Conservation (phyloP, 2,329 filamentous ascomycete genomes). For the Colletotrichum lini region DNA sequence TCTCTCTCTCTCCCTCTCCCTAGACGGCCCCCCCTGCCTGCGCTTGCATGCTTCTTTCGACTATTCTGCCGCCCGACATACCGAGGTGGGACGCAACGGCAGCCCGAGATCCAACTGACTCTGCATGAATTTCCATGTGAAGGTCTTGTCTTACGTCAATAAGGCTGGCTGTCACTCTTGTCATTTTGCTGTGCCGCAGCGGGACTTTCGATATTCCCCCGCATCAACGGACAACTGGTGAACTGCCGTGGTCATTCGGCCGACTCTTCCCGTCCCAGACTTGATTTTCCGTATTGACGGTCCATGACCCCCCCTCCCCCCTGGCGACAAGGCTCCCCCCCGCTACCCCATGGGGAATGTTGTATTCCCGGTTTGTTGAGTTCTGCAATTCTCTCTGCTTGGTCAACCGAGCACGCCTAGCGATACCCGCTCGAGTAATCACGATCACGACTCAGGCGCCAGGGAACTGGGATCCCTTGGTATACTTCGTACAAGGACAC, state of each 20-base stretch:
- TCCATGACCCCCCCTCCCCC: conserved; percentile 1
- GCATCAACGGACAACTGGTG: not conserved
- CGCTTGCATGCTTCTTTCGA: conserved; percentile 12
- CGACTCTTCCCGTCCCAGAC: conserved; percentile 11
- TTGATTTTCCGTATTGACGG: too few relatives aligned
- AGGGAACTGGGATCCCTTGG: conserved; percentile 6
- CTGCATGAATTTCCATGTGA: conserved; percentile 38
- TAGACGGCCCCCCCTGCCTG: not conserved
- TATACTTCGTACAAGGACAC: not conserved
- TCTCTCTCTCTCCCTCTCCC: not conserved
- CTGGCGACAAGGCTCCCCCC: conserved; percentile 1
- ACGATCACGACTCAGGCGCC: conserved; percentile 35
- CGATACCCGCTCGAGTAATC: conserved; percentile 12
- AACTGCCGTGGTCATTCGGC: conserved; percentile 35
- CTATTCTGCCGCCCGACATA: conserved; percentile 28
- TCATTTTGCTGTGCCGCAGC: not conserved
- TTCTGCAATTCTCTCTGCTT: not conserved
- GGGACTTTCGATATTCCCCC: conserved; percentile 14
- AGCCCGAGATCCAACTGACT: not conserved
- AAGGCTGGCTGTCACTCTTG: conserved; percentile 17
- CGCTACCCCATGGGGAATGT: conserved; percentile 41
- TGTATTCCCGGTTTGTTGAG: conserved; percentile 24
- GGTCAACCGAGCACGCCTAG: conserved; percentile 7
- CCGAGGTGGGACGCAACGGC: conserved; percentile 27
- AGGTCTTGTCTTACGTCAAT: conserved; percentile 20